Evolutionary conservation across 176 grass and related monocot genomes (phyloP), one percentile per base, ranked within the genome.

Genomic region (Poa annua): DNA sequence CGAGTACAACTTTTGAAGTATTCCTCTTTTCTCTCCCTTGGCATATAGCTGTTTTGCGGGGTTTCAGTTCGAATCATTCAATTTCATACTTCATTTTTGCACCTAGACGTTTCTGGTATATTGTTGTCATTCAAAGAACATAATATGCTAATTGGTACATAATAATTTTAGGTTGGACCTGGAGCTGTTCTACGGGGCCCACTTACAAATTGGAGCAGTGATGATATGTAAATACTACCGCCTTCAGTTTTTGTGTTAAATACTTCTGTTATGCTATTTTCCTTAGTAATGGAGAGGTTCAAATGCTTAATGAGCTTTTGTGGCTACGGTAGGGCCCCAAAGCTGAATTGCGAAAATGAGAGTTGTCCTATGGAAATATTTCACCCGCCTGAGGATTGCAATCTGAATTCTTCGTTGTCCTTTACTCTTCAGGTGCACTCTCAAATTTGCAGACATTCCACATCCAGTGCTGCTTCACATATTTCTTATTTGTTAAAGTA

Each of bases 311-410:
- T 64, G 65, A 82, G 66, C 49, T 89, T 91, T 82, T 65, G 39
- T 89, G 65, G 6, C 48, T 48, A 76, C 48, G 26, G 62, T 84
- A 98, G 96, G 92, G 86, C 92, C 66, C 96, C 96, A 67, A 98
- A 79, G 87, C 59, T 98, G 76, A 95, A 95, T 38, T 98, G 96
- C 52, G 89, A 91, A 92, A 81, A 87, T 77, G 88, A 98, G 80
- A 88, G 81, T 82, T 98, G 96, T 78, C 96, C 92, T 55, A 50
- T 82, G 59, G 96, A 98, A 86, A 93, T 92, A 51, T 89, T 95
- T 80, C 90, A 95, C 85, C 96, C 96, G 67, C 96, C 96, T 50
- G 96, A 98, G 83, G 96, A 95, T 85, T 98, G 96, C 83, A 98
- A 95, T 85, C 84, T 98, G 75, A 98, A 98, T 81, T 83, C 96